phyloP scores from a whole-genome alignment of 139 green algal genomes.

The Chlorella sorokiniana region DNA sequence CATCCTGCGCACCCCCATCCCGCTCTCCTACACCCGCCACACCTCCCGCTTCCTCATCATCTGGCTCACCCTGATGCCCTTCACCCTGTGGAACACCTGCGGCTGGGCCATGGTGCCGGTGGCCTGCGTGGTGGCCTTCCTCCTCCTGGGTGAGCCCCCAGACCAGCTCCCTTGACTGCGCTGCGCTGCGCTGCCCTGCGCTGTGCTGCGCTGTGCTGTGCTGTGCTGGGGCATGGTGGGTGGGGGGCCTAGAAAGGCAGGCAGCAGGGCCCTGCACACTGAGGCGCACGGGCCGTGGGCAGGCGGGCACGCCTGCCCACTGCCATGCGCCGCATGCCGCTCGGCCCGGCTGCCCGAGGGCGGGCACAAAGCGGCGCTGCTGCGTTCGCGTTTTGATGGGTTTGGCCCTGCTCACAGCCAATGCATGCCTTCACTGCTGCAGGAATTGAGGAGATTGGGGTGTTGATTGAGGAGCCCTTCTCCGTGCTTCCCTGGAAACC shows the following conservation, averaged over 20 bases:
- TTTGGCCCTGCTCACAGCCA: neutral
- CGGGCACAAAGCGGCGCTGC: neutral
- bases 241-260: neutral
- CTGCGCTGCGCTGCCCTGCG: neutral
- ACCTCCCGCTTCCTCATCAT: conserved; percentile 11
- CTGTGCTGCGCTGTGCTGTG: neutral
- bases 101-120: conserved; percentile 66
- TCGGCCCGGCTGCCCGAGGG: too few species aligned
- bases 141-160: conserved; percentile 65
- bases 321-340: too few species aligned
- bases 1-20: conserved; percentile 80
- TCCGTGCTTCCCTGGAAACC: conserved; percentile 49
- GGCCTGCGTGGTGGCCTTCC: conserved; percentile 57
- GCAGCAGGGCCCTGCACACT: too few species aligned
- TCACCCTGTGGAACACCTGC: conserved; percentile 65
- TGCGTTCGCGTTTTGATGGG: neutral
- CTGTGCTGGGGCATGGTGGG: neutral
- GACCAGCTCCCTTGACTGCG: too few species aligned
- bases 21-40: conserved; percentile 53
- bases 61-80: conserved; percentile 27
- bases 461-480: conserved; percentile 49
- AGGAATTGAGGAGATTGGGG: conserved; percentile 23
- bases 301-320: too few species aligned
- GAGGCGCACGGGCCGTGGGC: too few species aligned
- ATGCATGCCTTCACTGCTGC: neutral